Conservation (phyloP, 83 land plant species). For the Larix sibirica region DNA sequence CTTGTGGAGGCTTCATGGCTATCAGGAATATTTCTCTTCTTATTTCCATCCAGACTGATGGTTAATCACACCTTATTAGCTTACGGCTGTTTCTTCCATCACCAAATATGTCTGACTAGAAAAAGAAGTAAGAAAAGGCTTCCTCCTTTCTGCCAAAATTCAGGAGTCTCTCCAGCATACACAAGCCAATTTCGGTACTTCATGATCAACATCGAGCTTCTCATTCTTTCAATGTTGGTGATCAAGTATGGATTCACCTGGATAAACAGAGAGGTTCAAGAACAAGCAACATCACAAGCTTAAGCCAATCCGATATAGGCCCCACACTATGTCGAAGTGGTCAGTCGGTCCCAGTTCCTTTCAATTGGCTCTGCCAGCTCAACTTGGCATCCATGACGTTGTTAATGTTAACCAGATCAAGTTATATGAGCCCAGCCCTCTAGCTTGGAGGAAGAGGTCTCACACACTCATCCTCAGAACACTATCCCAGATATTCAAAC, state of each 20-base stretch:
- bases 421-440: not conserved
- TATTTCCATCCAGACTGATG: not conserved
- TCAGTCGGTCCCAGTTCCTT: not conserved
- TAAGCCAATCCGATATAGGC: not conserved
- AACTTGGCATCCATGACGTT: not conserved
- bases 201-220: not conserved
- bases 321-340: not conserved
- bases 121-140: not conserved
- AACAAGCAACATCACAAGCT: not conserved
- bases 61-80: not conserved
- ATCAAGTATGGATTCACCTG: not conserved
- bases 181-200: not conserved
- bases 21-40: not conserved
- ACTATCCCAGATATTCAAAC: not conserved
- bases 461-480: not conserved
- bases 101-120: not conserved
- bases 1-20: not conserved
- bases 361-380: not conserved
- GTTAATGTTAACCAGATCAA: too few species aligned
- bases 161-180: not conserved
- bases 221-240: not conserved
- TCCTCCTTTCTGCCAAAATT: not conserved
- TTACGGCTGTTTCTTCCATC: not conserved
- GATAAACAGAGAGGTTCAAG: not conserved
- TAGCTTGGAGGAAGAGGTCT: not conserved